Conservation (phyloP, 2,329 filamentous ascomycete species). For the Gliomastix tumulicola region DNA sequence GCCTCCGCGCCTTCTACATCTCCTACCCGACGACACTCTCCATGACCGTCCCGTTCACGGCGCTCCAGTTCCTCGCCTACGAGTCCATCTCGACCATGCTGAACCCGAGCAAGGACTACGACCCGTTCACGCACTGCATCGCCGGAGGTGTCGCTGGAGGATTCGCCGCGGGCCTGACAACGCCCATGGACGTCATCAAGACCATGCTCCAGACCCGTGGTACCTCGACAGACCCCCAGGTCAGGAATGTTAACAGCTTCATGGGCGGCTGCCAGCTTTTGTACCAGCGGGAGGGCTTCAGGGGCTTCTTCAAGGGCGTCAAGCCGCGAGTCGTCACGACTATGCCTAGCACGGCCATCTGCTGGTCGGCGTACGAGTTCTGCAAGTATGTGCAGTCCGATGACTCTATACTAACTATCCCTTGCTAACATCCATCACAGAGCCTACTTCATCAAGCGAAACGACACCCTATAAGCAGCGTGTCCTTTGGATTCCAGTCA, state of each 20-base stretch:
- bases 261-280: constrained; percentile 73
- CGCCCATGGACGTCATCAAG: constrained; percentile 96
- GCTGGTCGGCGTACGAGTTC: constrained; percentile 76
- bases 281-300: constrained; percentile 73
- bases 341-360: constrained; percentile 99
- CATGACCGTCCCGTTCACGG: constrained; percentile 98
- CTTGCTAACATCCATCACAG: too few relatives aligned
- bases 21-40: constrained; percentile 96
- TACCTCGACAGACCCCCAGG: constrained; percentile 70
- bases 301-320: constrained; percentile 89
- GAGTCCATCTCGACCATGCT: constrained; percentile 91
- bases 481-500: too few relatives aligned
- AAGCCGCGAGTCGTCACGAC: constrained; percentile 88
- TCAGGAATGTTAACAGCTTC: constrained; percentile 79
- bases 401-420: neutral
- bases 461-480: constrained; percentile 31
- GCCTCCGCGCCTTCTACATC: constrained; percentile 89
- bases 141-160: constrained; percentile 91
- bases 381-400: constrained; percentile 47
- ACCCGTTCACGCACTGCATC: constrained; percentile 87
- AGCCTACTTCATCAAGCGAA: constrained; percentile 54
- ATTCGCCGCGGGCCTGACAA: constrained; percentile 87
- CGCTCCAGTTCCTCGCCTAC: constrained; percentile 95
- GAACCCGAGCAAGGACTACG: constrained; percentile 81
- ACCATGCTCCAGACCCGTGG: constrained; percentile 93